Conservation (phyloP, 2,329 filamentous ascomycete genomes). For the Sporothrix sp. region DNA sequence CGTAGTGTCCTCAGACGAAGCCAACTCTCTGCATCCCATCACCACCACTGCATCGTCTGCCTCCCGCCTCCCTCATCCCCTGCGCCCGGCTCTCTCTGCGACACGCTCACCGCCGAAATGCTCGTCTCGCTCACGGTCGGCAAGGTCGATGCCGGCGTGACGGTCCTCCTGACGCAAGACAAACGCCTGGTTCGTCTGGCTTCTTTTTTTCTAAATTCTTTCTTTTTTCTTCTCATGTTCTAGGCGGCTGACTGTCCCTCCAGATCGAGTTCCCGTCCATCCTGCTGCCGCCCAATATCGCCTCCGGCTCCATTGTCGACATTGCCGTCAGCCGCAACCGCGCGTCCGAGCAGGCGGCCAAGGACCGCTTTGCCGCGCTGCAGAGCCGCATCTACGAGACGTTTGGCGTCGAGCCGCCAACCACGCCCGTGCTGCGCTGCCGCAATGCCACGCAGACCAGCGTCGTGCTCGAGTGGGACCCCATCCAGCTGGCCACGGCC, state of each 20-base stretch:
- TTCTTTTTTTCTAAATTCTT: not conserved
- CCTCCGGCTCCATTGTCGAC: constrained; percentile 93
- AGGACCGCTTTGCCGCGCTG: constrained; percentile 69
- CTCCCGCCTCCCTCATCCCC: not conserved
- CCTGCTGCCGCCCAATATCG: constrained; percentile 87
- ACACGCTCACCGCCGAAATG: too few relatives aligned
- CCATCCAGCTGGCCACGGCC: constrained; percentile 83
- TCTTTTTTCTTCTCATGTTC: not conserved
- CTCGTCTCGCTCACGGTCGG: constrained; percentile 95
- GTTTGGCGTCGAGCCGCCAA: constrained; percentile 73
- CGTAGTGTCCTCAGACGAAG: constrained; percentile 3
- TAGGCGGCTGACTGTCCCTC: constrained; percentile 9
- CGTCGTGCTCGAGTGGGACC: constrained; percentile 96
- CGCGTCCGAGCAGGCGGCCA: constrained; percentile 63
- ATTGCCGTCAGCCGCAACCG: constrained; percentile 89
- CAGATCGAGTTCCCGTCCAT: constrained; percentile 99
- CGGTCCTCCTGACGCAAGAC: constrained; percentile 90
- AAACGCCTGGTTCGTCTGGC: constrained; percentile 70
- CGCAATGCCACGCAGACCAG: constrained; percentile 98
- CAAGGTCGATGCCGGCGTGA: constrained; percentile 98
- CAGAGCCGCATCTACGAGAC: constrained; percentile 80
- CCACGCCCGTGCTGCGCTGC: constrained; percentile 71
- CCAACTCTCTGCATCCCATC: not conserved
- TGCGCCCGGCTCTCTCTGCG: too few relatives aligned
- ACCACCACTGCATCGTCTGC: not conserved